A percentile compares a stretch with the other conserved stretches of the same genome.
Evolutionary conservation across 441 rosid genomes (phyloP).

Genomic region (Euphorbia celastroides): DNA sequence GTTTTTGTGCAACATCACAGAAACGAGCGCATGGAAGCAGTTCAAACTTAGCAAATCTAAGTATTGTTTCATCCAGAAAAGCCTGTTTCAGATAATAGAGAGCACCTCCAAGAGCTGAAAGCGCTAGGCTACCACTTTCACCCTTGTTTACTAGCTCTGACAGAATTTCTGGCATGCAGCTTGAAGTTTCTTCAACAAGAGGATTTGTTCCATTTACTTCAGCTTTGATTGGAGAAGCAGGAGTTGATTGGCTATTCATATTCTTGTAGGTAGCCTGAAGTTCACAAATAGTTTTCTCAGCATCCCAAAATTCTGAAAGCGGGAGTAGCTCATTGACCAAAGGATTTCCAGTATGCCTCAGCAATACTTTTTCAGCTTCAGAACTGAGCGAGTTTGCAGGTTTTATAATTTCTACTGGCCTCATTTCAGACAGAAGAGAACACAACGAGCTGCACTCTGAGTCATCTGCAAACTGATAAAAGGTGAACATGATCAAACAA

Average conservation of each 20-base stretch:
- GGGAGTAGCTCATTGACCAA: slow-evolving; percentile 82
- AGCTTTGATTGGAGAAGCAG: slow-evolving; percentile 29
- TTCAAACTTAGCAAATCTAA: slow-evolving; percentile 89
- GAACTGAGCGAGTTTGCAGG: slow-evolving; percentile 64
- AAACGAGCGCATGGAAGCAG: slow-evolving; percentile 70
- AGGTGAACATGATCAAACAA: slow-evolving; percentile 1
- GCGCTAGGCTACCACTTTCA: slow-evolving; percentile 54
- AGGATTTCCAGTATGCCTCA: slow-evolving; percentile 84
- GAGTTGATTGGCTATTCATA: slow-evolving; percentile 34
- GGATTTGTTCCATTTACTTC: slow-evolving; percentile 24
- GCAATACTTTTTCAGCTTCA: slow-evolving; percentile 69
- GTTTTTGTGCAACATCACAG: slow-evolving; percentile 48
- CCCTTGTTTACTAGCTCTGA: slow-evolving; percentile 52
- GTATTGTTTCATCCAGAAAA: slow-evolving; percentile 82
- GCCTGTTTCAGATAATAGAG: slow-evolving; percentile 89
- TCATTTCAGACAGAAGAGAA: slow-evolving; percentile 74
- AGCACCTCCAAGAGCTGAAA: slow-evolving; percentile 97
- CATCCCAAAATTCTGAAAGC: slow-evolving; percentile 78
- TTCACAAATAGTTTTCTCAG: slow-evolving; percentile 74
- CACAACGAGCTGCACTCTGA: slow-evolving; percentile 72
- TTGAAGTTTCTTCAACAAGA: slow-evolving; percentile 26
- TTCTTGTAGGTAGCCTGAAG: slow-evolving; percentile 45
- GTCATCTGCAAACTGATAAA: slow-evolving; percentile 76
- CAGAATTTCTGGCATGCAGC: slow-evolving; percentile 54
- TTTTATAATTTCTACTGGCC: slow-evolving; percentile 95